Base-by-base conservation (phyloP, 1,284 basidiomycete species). In the Malassezia furfur region DNA sequence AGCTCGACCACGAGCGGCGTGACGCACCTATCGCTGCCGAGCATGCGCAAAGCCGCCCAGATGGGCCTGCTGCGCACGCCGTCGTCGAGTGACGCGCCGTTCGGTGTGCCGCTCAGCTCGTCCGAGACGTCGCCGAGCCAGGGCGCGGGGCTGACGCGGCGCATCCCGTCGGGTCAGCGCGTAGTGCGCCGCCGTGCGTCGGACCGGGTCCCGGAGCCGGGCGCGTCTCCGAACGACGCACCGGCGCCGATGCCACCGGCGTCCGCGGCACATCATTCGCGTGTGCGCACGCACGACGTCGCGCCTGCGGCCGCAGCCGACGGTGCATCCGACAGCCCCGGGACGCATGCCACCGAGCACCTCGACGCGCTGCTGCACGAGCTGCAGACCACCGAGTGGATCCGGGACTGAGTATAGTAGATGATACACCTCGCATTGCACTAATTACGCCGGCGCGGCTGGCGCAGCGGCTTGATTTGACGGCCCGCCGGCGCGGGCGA, bases 401-500 rank as follows among this genome's bases (percentile, higher is more conserved):
- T 52, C 6, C 39, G 14, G 17, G 44, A 49, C 25, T 28, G 25
- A 28, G 25, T 5, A 25, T 28, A 39, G 30, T 49, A 54, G 47
- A 12, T 36, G 5, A 19, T 47, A 35, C 10, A 34, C 9, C 30
- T 5, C 25, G 25, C 7, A 28, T 21, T 35, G 30, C 6, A 7
- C 10, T 30, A 31, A 14, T 48, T 52, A 52, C 55, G 55, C 6
- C 55, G 50, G 5, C 55, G 43, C 15, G 55, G 40, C 47, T 62
- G 62, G 2, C 64, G 52, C 43, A 66, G 48, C 17, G 66, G 66
- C 47, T 68, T 68, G 43, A 68, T 68, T 52, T 63, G 61, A 30
- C 66, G 52, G 3, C 59, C 66, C 5, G 53, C 55, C 0, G 64
- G 61, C 1, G 56, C 53, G 6, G 63, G 56, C 19, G 62, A 48